These are phyloP conservation scores for Fraxinus ornus DNA, from an alignment of 305 asterid genomes.

Conservation along the genomic window DNA sequence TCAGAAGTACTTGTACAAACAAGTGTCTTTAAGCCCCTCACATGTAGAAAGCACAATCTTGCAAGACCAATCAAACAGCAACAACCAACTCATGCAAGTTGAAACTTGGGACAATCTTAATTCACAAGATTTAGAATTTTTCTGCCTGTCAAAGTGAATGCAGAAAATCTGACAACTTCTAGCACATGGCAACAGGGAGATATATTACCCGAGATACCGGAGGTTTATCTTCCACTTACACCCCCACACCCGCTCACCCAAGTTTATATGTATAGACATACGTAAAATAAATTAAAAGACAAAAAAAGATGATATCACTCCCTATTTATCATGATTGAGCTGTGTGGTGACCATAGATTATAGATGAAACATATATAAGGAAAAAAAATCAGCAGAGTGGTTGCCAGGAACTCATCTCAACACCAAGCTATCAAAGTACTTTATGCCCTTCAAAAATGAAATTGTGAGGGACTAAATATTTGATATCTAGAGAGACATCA, in stretches of 20 bases:
- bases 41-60: neutral
- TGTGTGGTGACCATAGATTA: neutral
- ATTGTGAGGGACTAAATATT: neutral
- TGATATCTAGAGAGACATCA: neutral
- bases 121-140: neutral
- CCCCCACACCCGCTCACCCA: neutral
- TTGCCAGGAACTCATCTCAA: neutral
- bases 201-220: neutral
- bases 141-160: neutral
- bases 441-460: neutral
- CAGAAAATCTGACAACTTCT: neutral
- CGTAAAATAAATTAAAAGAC: neutral
- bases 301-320: neutral
- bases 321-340: neutral
- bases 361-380: neutral
- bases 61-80: slow-evolving; percentile 1
- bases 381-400: neutral
- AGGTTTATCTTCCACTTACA: neutral
- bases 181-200: neutral
- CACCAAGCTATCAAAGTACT: neutral
- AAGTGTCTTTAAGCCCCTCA: neutral
- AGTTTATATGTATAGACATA: neutral
- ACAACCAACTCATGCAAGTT: neutral
- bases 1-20: neutral
- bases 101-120: neutral